phyloP scores from a whole-genome alignment of 345 rosid species.

The Dovyalis caffra region DNA sequence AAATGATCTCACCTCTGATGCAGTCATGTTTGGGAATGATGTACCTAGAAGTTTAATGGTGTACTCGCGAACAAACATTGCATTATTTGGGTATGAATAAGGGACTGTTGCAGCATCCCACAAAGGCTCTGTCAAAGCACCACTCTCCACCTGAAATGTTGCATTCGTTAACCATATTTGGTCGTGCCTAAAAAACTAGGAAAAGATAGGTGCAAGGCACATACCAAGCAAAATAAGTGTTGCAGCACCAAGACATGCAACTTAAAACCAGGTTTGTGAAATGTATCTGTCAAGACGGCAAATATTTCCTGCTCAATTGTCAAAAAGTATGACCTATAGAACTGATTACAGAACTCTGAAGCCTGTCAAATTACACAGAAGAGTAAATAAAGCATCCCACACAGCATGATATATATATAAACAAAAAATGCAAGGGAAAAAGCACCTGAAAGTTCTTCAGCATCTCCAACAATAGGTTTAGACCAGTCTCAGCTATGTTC shows the following conservation, averaged over 20 bases:
- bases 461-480: slow-evolving; percentile 88
- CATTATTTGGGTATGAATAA: slow-evolving; percentile 73
- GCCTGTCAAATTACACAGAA: slow-evolving; percentile 38
- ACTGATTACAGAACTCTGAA: slow-evolving; percentile 82
- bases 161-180: neutral
- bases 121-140: slow-evolving; percentile 77
- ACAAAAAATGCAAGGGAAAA: neutral
- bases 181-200: neutral
- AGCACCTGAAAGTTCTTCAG: slow-evolving; percentile 87
- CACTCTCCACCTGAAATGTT: slow-evolving; percentile 69
- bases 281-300: slow-evolving; percentile 93
- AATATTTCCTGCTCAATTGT: slow-evolving; percentile 92
- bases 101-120: slow-evolving; percentile 84
- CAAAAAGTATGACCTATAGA: slow-evolving; percentile 62
- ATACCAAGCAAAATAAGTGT: slow-evolving; percentile 84
- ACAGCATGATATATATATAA: neutral
- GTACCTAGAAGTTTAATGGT: slow-evolving; percentile 87
- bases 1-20: slow-evolving; percentile 55
- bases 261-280: slow-evolving; percentile 99
- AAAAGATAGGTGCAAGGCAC: neutral
- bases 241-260: slow-evolving; percentile 88
- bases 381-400: slow-evolving; percentile 17
- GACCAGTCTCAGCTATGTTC: slow-evolving; percentile 97
- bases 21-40: slow-evolving; percentile 96
- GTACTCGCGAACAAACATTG: slow-evolving; percentile 78